Evolutionary conservation across 257 asterid genomes (phyloP).

Genomic region (Ilex asprella): DNA sequence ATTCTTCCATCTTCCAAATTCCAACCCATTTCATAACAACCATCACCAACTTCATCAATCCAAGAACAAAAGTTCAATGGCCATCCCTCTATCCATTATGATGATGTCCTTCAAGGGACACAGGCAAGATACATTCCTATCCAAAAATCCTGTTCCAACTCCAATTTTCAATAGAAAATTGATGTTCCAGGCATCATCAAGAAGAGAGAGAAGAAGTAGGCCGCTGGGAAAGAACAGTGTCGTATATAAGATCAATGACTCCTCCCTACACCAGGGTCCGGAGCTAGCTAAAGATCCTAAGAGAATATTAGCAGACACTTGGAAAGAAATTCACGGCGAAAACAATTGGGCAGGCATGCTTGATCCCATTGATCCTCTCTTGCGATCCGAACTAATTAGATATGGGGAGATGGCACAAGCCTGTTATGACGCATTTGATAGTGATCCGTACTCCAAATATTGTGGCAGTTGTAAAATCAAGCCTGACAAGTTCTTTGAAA

Average conservation of each 20-base stretch:
- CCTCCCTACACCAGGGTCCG: no score
- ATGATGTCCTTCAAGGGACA: conserved; percentile 1
- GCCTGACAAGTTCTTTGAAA: conserved; percentile 18
- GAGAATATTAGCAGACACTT: conserved; percentile 14
- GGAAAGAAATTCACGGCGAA: conserved; percentile 34
- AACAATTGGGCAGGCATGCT: conserved; percentile 42
- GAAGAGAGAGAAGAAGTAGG: no score
- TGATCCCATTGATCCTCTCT: conserved; percentile 38
- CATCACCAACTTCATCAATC: no score
- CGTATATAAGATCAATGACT: no score
- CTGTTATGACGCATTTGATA: conserved; percentile 44
- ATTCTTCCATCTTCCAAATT: no score
- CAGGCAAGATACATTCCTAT: neutral
- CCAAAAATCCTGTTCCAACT: neutral
- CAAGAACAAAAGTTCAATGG: neutral
- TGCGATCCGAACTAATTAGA: conserved; percentile 32
- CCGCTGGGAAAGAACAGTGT: no score
- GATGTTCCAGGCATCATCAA: no score
- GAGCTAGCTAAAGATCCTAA: neutral
- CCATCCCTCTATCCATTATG: conserved; percentile 6
- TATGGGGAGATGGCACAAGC: conserved; percentile 51
- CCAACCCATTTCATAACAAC: no score
- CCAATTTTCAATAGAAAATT: no score
- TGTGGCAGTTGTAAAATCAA: conserved; percentile 35
- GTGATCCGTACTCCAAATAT: conserved; percentile 40